Conservation (phyloP, 495 filamentous ascomycete species). For the Pyronema domesticum region DNA sequence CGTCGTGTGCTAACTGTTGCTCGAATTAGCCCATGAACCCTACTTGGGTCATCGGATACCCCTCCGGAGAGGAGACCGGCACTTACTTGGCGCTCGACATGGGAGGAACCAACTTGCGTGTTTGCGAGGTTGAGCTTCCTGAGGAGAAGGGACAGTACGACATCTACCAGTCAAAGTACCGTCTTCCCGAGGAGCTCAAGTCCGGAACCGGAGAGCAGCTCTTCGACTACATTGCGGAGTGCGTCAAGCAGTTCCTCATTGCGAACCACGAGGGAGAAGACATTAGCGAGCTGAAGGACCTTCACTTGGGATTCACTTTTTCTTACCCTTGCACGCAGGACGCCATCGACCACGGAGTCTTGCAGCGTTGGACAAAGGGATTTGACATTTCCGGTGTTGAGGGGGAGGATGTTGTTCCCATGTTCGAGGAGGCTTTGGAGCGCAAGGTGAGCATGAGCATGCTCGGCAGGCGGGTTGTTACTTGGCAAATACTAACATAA, state of each 20-base stretch:
- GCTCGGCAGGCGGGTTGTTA: neutral
- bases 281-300: constrained; percentile 38
- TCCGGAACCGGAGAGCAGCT: constrained; percentile 79
- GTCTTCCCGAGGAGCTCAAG: constrained; percentile 89
- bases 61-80: constrained; percentile 73
- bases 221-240: constrained; percentile 97
- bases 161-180: constrained; percentile 97
- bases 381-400: constrained; percentile 96
- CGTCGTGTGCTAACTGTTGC: constrained; percentile 10
- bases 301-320: constrained; percentile 93
- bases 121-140: constrained; percentile 86
- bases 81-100: constrained; percentile 91
- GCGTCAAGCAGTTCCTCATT: constrained; percentile 87
- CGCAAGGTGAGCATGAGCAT: constrained; percentile 41
- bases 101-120: constrained; percentile 95
- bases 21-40: constrained; percentile 80
- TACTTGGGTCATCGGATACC: constrained; percentile 92
- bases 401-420: constrained; percentile 82
- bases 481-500: constrained; percentile 2
- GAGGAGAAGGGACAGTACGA: constrained; percentile 91
- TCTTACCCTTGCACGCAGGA: constrained; percentile 94
- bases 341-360: constrained; percentile 85
- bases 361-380: constrained; percentile 97
- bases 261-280: constrained; percentile 61
- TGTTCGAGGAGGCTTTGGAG: constrained; percentile 67